Base-by-base conservation (phyloP, 2,329 filamentous ascomycete species). In the Gaeumannomyces sp. region DNA sequence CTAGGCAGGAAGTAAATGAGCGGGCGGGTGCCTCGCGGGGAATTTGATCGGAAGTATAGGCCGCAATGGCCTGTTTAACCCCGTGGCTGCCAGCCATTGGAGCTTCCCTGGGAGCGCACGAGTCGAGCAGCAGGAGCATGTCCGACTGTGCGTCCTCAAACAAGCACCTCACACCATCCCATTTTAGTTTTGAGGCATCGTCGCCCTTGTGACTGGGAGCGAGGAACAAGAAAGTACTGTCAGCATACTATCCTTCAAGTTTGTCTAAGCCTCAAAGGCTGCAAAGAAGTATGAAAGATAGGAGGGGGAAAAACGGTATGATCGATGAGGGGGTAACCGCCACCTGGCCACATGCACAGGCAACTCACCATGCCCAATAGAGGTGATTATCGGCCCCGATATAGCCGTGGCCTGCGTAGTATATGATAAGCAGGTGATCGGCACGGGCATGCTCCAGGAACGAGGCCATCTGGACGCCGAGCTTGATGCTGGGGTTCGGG, bases 361-460 rank as follows among this genome's bases (percentile, higher is more conserved):
- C 28, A 31, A 80, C 85, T 78, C 79, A 89, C 86, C 84, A 85
- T 65, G 86, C 85, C 86, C 86, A 89, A 73, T 87, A 88, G 31
- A 88, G 76, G 73, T 88, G 84, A 70, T 82, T 82, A 72, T 89
- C 84, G 14, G 78, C 69, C n/a, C 82, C 81, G 56, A 84, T 76
- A 69, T 82, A 87, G 68, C 85, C 84, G 71, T 87, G 78, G 35
- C 86, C 86, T 68, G 83, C 83, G 72, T 89, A 89, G 72, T 88
- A 88, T 67, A 89, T 80, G 67, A 89, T 85, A 67, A 88, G 75
- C 28, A 89, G 79, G 70, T 88, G 85, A 68, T 87, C 83, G 38
- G 82, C 79, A 53, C 79, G 76, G 33, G 84, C 82, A 62, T 83
- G 78, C 68, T 88, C 84, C 60, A 89, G 79, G 67, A 88, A 87